Evolutionary conservation across 116 monocot genomes (phyloP).

Genomic region (Cymodocea nodosa): DNA sequence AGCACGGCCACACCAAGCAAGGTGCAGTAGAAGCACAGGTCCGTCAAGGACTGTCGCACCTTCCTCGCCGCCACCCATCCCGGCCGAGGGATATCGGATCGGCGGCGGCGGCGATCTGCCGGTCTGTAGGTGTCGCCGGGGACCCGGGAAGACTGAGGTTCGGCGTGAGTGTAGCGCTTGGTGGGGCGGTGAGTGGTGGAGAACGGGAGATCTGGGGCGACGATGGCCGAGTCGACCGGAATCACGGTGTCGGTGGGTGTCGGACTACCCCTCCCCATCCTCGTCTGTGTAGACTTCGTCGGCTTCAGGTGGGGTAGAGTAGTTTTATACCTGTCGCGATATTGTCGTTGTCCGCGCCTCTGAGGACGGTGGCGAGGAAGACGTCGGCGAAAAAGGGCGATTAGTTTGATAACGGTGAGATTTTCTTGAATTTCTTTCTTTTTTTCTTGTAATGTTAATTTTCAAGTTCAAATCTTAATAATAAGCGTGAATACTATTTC

Average conservation of each 20-base stretch:
- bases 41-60: neutral
- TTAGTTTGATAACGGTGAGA: no score
- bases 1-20: neutral
- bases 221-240: neutral
- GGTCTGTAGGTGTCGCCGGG: neutral
- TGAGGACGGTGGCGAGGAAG: no score
- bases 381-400: no score
- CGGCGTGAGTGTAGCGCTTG: constrained; percentile 6
- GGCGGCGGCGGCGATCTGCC: neutral
- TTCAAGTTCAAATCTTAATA: no score
- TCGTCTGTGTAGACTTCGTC: neutral
- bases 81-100: neutral
- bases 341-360: no score
- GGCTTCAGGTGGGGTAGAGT: no score
- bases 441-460: no score
- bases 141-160: neutral
- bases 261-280: neutral
- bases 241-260: neutral
- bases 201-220: neutral
- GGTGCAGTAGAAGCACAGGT: constrained; percentile 1
- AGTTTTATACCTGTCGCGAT: no score
- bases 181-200: neutral
- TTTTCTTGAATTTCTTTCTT: no score
- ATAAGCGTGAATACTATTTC: no score
- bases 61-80: neutral